Conservation (phyloP, 495 filamentous ascomycete species). For the Venustampulla echinocandica region DNA sequence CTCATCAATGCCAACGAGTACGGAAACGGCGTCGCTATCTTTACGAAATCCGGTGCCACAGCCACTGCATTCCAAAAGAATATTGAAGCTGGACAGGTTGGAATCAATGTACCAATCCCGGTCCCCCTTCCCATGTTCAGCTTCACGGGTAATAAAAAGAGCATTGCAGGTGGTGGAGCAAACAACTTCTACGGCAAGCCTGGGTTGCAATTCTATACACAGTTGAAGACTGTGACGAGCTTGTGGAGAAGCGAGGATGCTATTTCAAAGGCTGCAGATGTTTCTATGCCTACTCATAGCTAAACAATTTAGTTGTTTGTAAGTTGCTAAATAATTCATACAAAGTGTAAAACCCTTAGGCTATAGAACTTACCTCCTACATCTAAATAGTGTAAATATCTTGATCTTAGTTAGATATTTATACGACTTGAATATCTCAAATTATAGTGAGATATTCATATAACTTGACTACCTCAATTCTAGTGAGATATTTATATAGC, state of each 20-base stretch:
- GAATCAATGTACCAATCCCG: slow-evolving; percentile 70
- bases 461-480: no score
- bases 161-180: slow-evolving; percentile 84
- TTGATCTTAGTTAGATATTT: no score
- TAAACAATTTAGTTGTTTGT: no score
- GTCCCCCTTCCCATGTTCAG: slow-evolving; percentile 93
- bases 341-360: no score
- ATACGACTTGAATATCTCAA: no score
- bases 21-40: slow-evolving; percentile 59
- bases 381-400: no score
- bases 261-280: slow-evolving; percentile 66
- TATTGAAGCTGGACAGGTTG: slow-evolving; percentile 71
- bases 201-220: slow-evolving; percentile 89
- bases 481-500: no score
- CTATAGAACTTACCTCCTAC: no score
- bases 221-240: slow-evolving; percentile 94
- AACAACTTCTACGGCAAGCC: slow-evolving; percentile 94
- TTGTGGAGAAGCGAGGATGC: slow-evolving; percentile 84
- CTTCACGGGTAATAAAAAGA: slow-evolving; percentile 98
- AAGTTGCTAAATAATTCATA: no score
- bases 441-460: no score
- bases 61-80: slow-evolving; percentile 52
- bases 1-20: slow-evolving; percentile 59
- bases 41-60: slow-evolving; percentile 51
- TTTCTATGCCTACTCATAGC: slow-evolving; percentile 87